Conservation (phyloP, 352 stramenopile species). For the Bremia lactucae region DNA sequence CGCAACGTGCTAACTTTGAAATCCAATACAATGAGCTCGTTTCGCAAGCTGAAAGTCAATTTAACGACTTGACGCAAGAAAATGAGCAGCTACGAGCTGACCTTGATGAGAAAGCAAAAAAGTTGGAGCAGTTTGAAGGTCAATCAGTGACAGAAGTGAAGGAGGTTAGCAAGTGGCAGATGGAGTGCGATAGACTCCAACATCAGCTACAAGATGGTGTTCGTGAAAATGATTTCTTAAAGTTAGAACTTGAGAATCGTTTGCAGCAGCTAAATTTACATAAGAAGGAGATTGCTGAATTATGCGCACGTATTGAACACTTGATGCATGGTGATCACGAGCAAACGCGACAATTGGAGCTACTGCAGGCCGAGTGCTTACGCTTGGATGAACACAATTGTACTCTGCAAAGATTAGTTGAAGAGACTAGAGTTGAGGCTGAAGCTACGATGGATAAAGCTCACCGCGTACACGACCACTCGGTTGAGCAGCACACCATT, state of each 20-base stretch:
- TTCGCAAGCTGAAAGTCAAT: constrained; percentile 37
- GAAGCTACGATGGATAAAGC: constrained; percentile 38
- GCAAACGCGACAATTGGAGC: constrained; percentile 36
- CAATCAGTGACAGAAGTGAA: constrained; percentile 19
- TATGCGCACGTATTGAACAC: constrained; percentile 43
- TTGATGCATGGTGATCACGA: constrained; percentile 49
- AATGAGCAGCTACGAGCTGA: constrained; percentile 40
- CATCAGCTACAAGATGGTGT: constrained; percentile 24
- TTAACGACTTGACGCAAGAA: constrained; percentile 36
- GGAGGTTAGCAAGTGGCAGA: constrained; percentile 39
- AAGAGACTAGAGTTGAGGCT: constrained; percentile 29
- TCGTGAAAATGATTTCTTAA: constrained; percentile 33
- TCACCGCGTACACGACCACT: constrained; percentile 26
- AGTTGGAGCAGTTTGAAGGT: constrained; percentile 20
- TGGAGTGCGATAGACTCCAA: constrained; percentile 38
- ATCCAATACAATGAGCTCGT: constrained; percentile 47
- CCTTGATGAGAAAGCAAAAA: constrained; percentile 40
- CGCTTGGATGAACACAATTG: constrained; percentile 56
- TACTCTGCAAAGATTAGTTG: constrained; percentile 32
- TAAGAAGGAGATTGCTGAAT: constrained; percentile 34
- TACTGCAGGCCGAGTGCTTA: constrained; percentile 38
- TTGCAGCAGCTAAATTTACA: constrained; percentile 39
- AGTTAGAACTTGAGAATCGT: constrained; percentile 42
- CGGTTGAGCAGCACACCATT: constrained; percentile 35
- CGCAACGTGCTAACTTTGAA: constrained; percentile 42